phyloP scores from a whole-genome alignment of 495 filamentous ascomycete genomes.

The Aspergillus asperescens region DNA sequence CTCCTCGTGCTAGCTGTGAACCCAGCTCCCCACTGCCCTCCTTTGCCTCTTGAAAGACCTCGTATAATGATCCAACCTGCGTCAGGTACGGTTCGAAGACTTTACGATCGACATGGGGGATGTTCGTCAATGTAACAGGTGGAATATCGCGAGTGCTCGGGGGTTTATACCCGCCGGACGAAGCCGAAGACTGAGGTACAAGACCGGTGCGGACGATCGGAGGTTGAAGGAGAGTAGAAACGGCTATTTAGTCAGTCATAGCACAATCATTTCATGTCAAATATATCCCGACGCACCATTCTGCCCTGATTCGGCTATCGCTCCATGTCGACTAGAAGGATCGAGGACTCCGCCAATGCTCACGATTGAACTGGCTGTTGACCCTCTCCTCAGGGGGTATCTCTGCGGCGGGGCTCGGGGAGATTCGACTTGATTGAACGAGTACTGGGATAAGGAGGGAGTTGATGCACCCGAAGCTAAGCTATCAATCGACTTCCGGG shows the following conservation, averaged over 20 bases:
- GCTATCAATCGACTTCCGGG: conserved; percentile 67
- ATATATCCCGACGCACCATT: conserved; percentile 55
- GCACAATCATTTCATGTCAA: not conserved
- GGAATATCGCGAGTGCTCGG: conserved; percentile 93
- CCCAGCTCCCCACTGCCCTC: conserved; percentile 57
- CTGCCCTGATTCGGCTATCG: conserved; percentile 69
- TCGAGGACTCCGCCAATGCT: conserved; percentile 76
- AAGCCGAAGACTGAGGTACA: conserved; percentile 62
- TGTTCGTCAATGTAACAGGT: conserved; percentile 86
- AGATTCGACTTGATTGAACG: conserved; percentile 47
- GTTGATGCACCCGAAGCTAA: conserved; percentile 48
- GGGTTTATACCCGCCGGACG: conserved; percentile 65
- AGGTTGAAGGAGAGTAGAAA: conserved; percentile 86
- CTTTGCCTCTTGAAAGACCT: conserved; percentile 74
- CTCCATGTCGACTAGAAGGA: conserved; percentile 51
- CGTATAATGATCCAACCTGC: conserved; percentile 75
- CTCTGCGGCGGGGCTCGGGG: conserved; percentile 39
- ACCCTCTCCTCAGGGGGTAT: conserved; percentile 62
- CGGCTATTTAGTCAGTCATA: conserved; percentile 49
- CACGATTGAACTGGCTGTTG: conserved; percentile 79
- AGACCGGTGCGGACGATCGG: conserved; percentile 87
- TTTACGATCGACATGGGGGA: conserved; percentile 71
- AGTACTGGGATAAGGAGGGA: conserved; percentile 53
- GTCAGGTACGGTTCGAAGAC: conserved; percentile 79
- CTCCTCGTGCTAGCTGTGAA: conserved; percentile 25